Conservation (phyloP, 202 grass and related monocot species). For the Alloteropsis angusta region DNA sequence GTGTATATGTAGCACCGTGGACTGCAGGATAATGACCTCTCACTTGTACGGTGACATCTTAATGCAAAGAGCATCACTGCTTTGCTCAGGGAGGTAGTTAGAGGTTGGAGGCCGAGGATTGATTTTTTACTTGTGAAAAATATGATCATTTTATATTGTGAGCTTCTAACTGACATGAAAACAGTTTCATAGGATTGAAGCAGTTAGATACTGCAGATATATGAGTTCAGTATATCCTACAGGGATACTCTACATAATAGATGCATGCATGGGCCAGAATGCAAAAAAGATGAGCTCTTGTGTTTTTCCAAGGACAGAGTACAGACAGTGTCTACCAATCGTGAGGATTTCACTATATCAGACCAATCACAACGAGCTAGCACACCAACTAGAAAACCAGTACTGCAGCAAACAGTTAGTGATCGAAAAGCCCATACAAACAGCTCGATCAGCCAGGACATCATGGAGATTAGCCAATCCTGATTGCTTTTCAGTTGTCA, state of each 20-base stretch:
- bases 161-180: not conserved
- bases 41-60: constrained; percentile 21
- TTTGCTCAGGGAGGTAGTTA: constrained; percentile 3
- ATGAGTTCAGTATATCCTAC: not conserved
- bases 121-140: constrained; percentile 16
- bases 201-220: not conserved
- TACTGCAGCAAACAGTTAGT: not conserved
- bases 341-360: not conserved
- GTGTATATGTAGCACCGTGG: constrained; percentile 18
- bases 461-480: not conserved
- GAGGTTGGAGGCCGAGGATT: constrained; percentile 8
- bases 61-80: not conserved
- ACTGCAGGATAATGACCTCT: constrained; percentile 35
- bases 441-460: not conserved
- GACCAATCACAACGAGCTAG: not conserved
- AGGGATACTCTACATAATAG: not conserved
- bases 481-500: not conserved
- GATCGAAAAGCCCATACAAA: not conserved
- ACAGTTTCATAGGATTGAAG: not conserved
- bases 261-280: not conserved
- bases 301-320: not conserved
- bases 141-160: not conserved
- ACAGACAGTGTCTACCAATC: not conserved
- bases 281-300: not conserved
- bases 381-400: not conserved